Evolutionary conservation across 768 basidiomycete species (phyloP), one percentile per base, ranked within the genome.

Genomic region (Mycena olivaceomarginata): DNA sequence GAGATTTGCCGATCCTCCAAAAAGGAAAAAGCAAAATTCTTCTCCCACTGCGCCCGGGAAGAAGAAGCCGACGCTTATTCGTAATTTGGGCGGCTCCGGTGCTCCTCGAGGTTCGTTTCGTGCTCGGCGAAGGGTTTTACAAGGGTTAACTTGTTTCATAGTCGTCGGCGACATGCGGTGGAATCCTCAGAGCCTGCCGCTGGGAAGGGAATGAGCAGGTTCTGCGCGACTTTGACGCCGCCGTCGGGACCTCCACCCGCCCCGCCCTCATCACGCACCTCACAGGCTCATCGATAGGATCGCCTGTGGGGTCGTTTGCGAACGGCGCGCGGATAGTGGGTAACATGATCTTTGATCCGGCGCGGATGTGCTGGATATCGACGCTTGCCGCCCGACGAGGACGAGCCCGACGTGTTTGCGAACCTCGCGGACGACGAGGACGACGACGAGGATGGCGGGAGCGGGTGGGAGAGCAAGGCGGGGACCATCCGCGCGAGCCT

Each of bases 201-300:
- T 99, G 98, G 98, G 98, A 99, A 88, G 98, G 98, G 68, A 99
- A 99, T 84, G 98, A 99, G 78, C 93, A 95, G 74, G 92, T 93
- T 18, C 90, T 99, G 41, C 94, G 95, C 74, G 97, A 97, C 71
- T 99, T 99, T 83, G 98, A 99, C 57, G 92, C 92, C 20, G 94
- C 91, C 18, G 91, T 95, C 63, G 93, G 93, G 63, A 94, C 94
- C 15, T 96, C 97, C 5, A 94, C 94, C 16, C 94, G 98, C 39
- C 98, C 98, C 9, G 98, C 98, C 18, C 92, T 99, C 70, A 99
- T 99, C 83, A 97, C 98, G 0, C 97, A 98, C 80, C 91, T 97
- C 71, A 95, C 96, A 1, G 96, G 96, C 56, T 95, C 96, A n/a
- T 95, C 94, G 2, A 90, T 96, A 31, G 94, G 94, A 53, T 96